These are phyloP conservation scores for Cercospora citrullina DNA, from an alignment of 2,329 filamentous ascomycete species.

Conservation along the genomic window DNA sequence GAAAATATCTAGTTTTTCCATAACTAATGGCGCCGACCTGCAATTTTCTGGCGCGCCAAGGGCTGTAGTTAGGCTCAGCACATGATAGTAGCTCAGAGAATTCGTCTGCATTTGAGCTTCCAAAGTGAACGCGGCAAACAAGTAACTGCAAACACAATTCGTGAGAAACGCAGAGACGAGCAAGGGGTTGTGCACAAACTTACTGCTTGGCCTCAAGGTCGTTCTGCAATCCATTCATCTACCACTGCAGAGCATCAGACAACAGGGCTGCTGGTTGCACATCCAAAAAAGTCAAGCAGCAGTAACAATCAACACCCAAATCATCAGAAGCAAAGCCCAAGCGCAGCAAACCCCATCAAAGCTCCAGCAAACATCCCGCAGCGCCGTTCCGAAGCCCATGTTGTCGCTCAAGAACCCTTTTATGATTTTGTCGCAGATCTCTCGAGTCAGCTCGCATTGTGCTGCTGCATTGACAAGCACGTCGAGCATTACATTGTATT, in stretches of 20 bases:
- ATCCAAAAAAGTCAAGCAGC: background rate
- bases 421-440: background rate
- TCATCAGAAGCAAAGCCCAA: background rate
- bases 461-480: conserved; percentile 4
- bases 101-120: no score
- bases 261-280: background rate
- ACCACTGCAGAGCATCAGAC: background rate
- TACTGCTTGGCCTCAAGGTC: no score
- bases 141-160: no score
- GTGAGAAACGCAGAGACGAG: no score
- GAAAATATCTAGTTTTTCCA: no score
- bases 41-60: no score
- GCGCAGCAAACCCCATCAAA: background rate
- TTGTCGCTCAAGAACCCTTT: conserved; percentile 4
- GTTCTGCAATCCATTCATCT: no score
- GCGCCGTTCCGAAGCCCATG: background rate
- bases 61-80: no score
- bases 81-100: no score
- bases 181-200: no score
- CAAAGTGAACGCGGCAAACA: no score
- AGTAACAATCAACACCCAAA: background rate
- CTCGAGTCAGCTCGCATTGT: background rate
- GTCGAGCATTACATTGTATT: conserved; percentile 8
- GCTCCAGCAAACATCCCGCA: conserved; percentile 7
- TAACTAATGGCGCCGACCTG: no score